A percentile compares a stretch with the other conserved stretches of the same genome.
phyloP scores from a whole-genome alignment of 2,329 filamentous ascomycete species.

The Neocucurbitaria cava region DNA sequence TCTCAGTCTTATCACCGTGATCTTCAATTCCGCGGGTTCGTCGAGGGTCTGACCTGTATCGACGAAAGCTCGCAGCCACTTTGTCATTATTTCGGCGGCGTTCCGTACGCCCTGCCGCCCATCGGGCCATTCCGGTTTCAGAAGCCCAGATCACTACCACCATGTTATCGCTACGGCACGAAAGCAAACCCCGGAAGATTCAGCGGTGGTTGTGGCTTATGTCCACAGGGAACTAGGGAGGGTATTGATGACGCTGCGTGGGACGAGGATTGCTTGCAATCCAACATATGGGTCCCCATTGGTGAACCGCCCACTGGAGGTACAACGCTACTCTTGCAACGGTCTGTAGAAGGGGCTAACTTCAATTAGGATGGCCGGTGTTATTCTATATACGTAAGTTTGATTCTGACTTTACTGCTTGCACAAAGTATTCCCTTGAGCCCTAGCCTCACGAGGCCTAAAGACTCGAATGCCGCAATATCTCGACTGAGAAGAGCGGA shows the following conservation, averaged over 20 bases:
- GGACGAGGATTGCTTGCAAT: slow-evolving; percentile 64
- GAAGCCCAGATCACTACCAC: slow-evolving; percentile 55
- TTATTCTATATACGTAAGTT: slow-evolving; percentile 63
- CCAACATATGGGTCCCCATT: slow-evolving; percentile 62
- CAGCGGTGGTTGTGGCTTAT: slow-evolving; percentile 51
- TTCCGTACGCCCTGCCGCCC: slow-evolving; percentile 63
- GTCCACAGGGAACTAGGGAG: slow-evolving; percentile 54
- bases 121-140: slow-evolving; percentile 57
- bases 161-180: slow-evolving; percentile 60
- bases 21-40: slow-evolving; percentile 55
- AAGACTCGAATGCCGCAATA: background rate
- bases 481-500: background rate
- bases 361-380: slow-evolving; percentile 60
- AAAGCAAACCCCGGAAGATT: slow-evolving; percentile 56
- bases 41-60: slow-evolving; percentile 58
- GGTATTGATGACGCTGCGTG: slow-evolving; percentile 40
- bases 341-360: slow-evolving; percentile 5
- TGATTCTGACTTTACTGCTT: slow-evolving; percentile 1
- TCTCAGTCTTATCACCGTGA: slow-evolving; percentile 43
- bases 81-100: slow-evolving; percentile 62
- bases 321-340: slow-evolving; percentile 9
- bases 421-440: too few species aligned
- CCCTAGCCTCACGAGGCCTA: background rate
- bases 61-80: slow-evolving; percentile 42
- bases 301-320: slow-evolving; percentile 52